Evolutionary conservation across 345 rosid genomes (phyloP).

Genomic region (Lepidium sativum): DNA sequence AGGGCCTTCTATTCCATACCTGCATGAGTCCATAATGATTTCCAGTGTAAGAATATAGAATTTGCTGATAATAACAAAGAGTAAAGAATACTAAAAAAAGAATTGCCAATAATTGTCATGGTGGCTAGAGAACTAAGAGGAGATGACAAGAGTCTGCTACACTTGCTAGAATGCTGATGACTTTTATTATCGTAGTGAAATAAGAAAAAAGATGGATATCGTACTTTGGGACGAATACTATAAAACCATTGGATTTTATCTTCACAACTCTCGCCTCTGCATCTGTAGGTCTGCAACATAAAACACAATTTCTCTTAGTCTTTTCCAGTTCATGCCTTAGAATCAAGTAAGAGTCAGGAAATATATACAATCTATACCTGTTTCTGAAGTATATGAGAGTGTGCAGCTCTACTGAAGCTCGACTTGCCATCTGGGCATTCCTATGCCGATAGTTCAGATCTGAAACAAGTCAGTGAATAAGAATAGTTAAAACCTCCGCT

Average conservation of each 20-base stretch:
- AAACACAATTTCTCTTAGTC: conserved; percentile 15
- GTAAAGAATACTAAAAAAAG: too few species aligned
- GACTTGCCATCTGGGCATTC: conserved; percentile 96
- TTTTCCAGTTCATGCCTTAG: background rate
- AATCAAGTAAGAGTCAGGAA: conserved; percentile 9
- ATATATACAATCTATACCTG: conserved; percentile 33
- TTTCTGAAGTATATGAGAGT: conserved; percentile 88
- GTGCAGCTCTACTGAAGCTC: conserved; percentile 94
- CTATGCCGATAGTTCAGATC: conserved; percentile 96
- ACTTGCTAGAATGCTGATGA: background rate
- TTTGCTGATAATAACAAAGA: background rate
- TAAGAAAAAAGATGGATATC: conserved; percentile 18
- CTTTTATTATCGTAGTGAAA: background rate
- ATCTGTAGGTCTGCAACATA: conserved; percentile 69
- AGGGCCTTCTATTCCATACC: conserved; percentile 96
- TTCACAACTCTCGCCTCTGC: conserved; percentile 92
- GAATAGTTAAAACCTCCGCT: background rate
- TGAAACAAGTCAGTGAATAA: conserved; percentile 32
- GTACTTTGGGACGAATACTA: conserved; percentile 93
- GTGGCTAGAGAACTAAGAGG: background rate
- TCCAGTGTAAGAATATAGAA: background rate
- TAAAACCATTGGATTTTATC: conserved; percentile 92
- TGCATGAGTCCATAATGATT: conserved; percentile 22
- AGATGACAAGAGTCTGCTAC: background rate
- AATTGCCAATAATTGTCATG: background rate